phyloP scores from a whole-genome alignment of 208 protist species.

The Crithidia bombi region DNA sequence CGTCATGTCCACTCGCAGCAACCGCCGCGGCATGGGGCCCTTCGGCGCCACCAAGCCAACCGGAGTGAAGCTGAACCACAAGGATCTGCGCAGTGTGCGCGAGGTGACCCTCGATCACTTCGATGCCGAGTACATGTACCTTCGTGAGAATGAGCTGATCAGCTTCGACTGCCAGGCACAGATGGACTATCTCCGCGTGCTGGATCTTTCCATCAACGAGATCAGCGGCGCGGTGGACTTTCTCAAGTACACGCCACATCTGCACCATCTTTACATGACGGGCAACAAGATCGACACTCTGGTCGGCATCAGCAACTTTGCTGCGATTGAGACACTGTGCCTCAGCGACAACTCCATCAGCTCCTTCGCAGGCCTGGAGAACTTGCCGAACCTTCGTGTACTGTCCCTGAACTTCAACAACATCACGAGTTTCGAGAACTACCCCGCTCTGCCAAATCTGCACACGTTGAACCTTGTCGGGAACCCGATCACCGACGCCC shows the following conservation, averaged over 20 bases:
- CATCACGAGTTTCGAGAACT: constrained; percentile 89
- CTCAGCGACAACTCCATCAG: constrained; percentile 92
- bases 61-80: constrained; percentile 84
- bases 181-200: constrained; percentile 86
- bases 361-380: constrained; percentile 89
- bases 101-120: constrained; percentile 79
- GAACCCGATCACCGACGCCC: constrained; percentile 87
- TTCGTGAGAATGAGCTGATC: constrained; percentile 91
- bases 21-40: constrained; percentile 48
- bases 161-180: constrained; percentile 83
- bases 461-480: constrained; percentile 93
- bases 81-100: constrained; percentile 81
- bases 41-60: constrained; percentile 66
- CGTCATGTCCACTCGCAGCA: constrained; percentile 32
- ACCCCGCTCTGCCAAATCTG: constrained; percentile 81
- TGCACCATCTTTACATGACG: constrained; percentile 93
- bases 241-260: constrained; percentile 70
- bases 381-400: constrained; percentile 87
- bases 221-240: constrained; percentile 89
- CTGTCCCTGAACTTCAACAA: constrained; percentile 94
- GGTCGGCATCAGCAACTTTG: constrained; percentile 78
- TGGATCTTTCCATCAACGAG: constrained; percentile 93
- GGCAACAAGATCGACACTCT: constrained; percentile 93
- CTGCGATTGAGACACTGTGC: constrained; percentile 88
- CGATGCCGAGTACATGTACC: constrained; percentile 90